Base-by-base conservation (phyloP, 495 filamentous ascomycete species). In the Neurospora sp. region DNA sequence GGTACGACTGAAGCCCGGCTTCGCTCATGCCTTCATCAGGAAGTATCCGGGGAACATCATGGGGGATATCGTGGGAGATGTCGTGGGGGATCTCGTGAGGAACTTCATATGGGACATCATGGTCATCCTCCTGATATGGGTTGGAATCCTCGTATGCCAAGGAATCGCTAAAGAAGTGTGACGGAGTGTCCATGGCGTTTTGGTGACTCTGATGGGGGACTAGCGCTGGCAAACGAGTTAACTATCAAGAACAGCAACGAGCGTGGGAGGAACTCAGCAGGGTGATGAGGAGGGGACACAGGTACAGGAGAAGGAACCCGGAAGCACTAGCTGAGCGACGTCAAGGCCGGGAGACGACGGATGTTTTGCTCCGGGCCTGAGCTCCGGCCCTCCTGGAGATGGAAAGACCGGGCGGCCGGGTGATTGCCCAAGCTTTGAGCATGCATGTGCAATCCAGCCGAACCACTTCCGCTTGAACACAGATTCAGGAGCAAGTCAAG, bases 161-260 rank as follows among this genome's bases (percentile, higher is more conserved):
- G 41, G 70, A 78, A 59, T 80, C 76, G 68, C 69, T 74, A 45
- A 79, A 80, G 74, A 79, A 80, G 65, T 78, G 76, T 17, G 79
- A 72, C 4, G 78, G 42, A 31, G 72, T 71, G 70, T 78, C 75
- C 79, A 80, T 80, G 39, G 72, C 27, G 40, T 71, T 20, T 38
- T 72, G 39, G 38, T 70, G 20, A 20, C 41, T 41, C 39, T 20
- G 65, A n/a, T 39, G 44, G 42, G 45, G 22, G 45, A 40, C 70
- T 48, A 42, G 61, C 68, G 48, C 27, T 59, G 65, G 39, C 40
- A 31, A 68, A 17, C 42, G 69, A 45, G 68, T 39, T 20, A 39
- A 41, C n/a, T 9, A 69, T 44, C 68, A 69, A 42, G 14, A 69
- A 31, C 37, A 39, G 68, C 68, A 27, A 22, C 68, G 22, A 38